Base-by-base conservation (phyloP, 2,329 filamentous ascomycete genomes). In the Ascochyta lentis region DNA sequence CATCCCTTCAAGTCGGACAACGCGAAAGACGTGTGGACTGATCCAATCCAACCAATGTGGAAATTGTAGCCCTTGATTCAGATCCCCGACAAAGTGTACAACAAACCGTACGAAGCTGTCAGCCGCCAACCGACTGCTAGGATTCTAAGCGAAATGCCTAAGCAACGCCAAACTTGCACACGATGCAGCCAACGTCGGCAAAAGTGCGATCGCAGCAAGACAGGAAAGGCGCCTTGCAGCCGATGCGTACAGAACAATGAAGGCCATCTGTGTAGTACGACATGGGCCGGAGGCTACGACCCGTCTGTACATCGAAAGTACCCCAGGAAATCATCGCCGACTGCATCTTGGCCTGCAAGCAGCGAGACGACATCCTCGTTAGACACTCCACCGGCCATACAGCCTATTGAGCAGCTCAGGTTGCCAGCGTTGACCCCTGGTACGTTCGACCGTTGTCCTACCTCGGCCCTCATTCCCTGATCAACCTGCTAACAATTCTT, bases 251-350 rank as follows among this genome's bases (percentile, higher is more conserved):
- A 66, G 33, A 71, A 74, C 47, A 68, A 68, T 27, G 70, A 73
- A 56, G 59, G 59, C 12, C 67, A 73, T 41, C 57, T 73, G 9
- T 74, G 71, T 61, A 72, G 68, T 22, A 70, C 66, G 9, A 61
- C 69, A 54, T 74, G 71, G 71, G 56, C 60, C 8, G 59, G 70
- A 40, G 71, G 70, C 9, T 74, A 73, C 58, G 66, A 74, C 49
- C 68, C 70, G 15, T 54, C 59, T 15, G 56, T 74, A 15, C 71
- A 74, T 48, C 62, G 70, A 27, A 71, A 68, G 48, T 73, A 69
- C 34, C 63, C 65, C 2, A 58, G 51, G 55, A 61, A 51, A 34
- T 39, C 47, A 16, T 56, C 53, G 12, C 53, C 53, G 13, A 6
- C 33, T 33, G 31, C 39, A 23, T 49, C 51, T 29, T 52, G 53